These are phyloP conservation scores for Sequoia sempervirens DNA, from an alignment of 75 land plant species.

Conservation along the genomic window DNA sequence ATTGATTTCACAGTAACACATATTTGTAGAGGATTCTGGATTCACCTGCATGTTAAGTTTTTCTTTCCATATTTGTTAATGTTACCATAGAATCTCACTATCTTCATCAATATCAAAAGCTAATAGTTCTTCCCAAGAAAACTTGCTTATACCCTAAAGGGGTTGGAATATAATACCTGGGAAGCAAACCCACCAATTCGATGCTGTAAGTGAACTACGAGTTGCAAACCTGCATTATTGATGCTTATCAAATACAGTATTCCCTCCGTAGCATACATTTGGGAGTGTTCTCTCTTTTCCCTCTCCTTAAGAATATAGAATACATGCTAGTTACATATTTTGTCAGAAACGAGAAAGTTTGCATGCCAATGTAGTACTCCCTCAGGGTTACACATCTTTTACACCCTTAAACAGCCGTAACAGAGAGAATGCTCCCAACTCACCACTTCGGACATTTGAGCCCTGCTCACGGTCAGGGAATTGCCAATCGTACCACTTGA, in stretches of 20 bases:
- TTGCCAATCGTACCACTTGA: neutral
- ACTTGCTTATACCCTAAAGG: neutral
- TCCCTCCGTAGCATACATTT: neutral
- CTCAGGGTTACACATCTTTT: neutral
- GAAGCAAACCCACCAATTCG: neutral
- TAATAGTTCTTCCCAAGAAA: neutral
- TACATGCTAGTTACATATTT: neutral
- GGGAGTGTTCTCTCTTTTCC: neutral
- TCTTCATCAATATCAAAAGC: neutral
- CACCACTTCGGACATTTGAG: neutral
- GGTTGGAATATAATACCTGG: neutral
- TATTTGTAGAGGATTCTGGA: neutral
- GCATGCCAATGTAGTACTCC: neutral
- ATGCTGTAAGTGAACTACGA: neutral
- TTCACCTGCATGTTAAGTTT: neutral
- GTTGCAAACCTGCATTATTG: neutral
- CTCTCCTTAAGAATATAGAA: neutral
- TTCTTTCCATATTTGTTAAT: neutral
- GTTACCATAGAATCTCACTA: neutral
- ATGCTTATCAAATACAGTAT: neutral
- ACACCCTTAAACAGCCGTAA: neutral
- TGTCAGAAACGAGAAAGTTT: neutral
- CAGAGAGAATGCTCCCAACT: neutral
- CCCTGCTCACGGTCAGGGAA: neutral
- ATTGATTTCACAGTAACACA: neutral